Percentiles rank a stretch among this genome's conserved stretches.
Conservation (phyloP, 2,329 filamentous ascomycete species). For the Arthrobotrys conoides region DNA sequence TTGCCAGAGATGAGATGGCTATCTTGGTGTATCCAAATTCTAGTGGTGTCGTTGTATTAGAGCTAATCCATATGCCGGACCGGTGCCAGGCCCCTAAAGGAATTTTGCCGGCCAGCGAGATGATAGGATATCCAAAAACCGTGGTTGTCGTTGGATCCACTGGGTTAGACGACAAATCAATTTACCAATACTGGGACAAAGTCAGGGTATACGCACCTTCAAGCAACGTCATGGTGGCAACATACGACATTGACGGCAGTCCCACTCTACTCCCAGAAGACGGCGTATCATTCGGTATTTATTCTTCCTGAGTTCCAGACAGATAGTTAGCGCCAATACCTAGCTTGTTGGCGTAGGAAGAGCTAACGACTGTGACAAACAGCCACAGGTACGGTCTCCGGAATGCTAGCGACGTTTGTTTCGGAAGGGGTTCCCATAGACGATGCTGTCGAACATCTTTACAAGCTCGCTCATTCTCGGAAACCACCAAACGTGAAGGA, state of each 20-base stretch:
- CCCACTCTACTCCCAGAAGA: not conserved
- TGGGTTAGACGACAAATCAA: not conserved
- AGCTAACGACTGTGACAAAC: not conserved
- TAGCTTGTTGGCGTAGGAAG: not conserved
- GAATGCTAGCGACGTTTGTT: constrained; percentile 17
- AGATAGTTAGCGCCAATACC: too few species aligned
- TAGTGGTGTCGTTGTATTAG: not conserved
- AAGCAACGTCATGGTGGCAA: not conserved
- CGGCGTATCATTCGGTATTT: constrained; percentile 4
- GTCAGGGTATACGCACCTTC: not conserved
- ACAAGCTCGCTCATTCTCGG: constrained; percentile 14
- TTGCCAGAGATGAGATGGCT: too few species aligned
- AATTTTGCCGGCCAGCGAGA: not conserved
- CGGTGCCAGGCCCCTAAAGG: not conserved
- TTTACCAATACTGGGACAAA: not conserved
- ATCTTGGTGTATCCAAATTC: too few species aligned
- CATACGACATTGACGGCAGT: not conserved
- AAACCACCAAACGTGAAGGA: constrained; percentile 1
- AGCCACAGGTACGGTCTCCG: not conserved
- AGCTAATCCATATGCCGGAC: not conserved
- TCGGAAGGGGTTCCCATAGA: not conserved
- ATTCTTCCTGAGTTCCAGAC: too few species aligned
- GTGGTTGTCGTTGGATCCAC: not conserved
- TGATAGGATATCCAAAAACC: not conserved
- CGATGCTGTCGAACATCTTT: constrained; percentile 8